Percentiles rank a stretch among this genome's conserved stretches.
Conservation (phyloP, 805 yeast genomes). For the Alloascoidea hylecoeti region DNA sequence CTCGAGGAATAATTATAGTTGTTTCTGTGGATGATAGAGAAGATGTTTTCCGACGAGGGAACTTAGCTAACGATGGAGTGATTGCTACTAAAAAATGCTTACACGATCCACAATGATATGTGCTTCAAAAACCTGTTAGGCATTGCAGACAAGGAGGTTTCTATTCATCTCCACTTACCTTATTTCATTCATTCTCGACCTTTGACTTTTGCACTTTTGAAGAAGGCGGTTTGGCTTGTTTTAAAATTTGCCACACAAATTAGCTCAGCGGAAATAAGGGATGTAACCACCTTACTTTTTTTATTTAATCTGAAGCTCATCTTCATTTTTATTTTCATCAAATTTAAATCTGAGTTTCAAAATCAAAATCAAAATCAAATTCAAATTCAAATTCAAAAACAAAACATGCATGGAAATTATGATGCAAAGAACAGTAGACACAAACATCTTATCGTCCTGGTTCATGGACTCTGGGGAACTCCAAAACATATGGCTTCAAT, state of each 20-base stretch:
- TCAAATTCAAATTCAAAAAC: not conserved
- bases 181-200: no score
- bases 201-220: no score
- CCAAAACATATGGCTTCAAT: conserved; percentile 39
- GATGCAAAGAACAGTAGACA: not conserved
- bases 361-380: not conserved
- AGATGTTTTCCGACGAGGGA: not conserved
- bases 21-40: not conserved
- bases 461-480: conserved; percentile 73
- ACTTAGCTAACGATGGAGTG: no score
- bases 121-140: no score
- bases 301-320: not conserved
- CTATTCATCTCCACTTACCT: no score
- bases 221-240: no score
- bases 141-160: no score
- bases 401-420: not conserved
- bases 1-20: not conserved
- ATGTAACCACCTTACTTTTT: not conserved
- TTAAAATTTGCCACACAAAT: no score
- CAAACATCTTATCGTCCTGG: conserved; percentile 50
- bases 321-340: not conserved
- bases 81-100: no score
- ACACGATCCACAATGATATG: no score
- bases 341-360: not conserved
- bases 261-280: not conserved